A percentile compares a stretch with the other conserved stretches of the same genome.
Conservation (phyloP, 257 asterid genomes). For the Petrea volubilis region DNA sequence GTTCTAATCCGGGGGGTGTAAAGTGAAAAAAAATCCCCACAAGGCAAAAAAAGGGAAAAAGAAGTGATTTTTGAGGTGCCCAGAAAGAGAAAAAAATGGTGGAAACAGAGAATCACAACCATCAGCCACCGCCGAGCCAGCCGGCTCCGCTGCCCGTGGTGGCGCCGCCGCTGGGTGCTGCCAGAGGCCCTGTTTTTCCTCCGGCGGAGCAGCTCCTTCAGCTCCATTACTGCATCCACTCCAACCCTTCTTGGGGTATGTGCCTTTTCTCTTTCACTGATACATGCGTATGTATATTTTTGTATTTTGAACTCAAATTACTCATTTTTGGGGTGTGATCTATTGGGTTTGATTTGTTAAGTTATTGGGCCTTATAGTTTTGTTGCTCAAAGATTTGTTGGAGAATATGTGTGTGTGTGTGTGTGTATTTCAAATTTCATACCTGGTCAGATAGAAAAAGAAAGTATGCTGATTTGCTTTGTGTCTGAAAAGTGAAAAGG, state of each 20-base stretch:
- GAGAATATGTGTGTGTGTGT: background rate
- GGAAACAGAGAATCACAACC: constrained; percentile 60
- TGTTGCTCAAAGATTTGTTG: constrained; percentile 3
- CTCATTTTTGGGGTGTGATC: background rate
- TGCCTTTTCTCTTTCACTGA: background rate
- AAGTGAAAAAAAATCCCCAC: background rate
- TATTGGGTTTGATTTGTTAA: background rate
- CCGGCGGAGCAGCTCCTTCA: constrained; percentile 95
- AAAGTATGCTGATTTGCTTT: background rate
- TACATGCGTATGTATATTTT: background rate
- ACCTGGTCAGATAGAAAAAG: background rate
- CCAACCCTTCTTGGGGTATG: constrained; percentile 93
- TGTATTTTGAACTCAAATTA: background rate
- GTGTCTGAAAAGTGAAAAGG: constrained; percentile 13
- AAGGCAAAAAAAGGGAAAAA: background rate
- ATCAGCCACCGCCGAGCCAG: constrained; percentile 52
- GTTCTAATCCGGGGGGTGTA: background rate
- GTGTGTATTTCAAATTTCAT: background rate
- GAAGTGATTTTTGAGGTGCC: background rate
- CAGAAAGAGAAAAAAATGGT: constrained; percentile 49
- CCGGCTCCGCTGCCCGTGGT: constrained; percentile 44
- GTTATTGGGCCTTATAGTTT: background rate
- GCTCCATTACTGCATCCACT: constrained; percentile 96
- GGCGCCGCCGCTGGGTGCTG: constrained; percentile 75
- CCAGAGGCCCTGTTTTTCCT: constrained; percentile 78